A percentile compares a stretch with the other conserved stretches of the same genome.
phyloP scores from a whole-genome alignment of 176 grass and related monocot species.

The Lolium rigidum region DNA sequence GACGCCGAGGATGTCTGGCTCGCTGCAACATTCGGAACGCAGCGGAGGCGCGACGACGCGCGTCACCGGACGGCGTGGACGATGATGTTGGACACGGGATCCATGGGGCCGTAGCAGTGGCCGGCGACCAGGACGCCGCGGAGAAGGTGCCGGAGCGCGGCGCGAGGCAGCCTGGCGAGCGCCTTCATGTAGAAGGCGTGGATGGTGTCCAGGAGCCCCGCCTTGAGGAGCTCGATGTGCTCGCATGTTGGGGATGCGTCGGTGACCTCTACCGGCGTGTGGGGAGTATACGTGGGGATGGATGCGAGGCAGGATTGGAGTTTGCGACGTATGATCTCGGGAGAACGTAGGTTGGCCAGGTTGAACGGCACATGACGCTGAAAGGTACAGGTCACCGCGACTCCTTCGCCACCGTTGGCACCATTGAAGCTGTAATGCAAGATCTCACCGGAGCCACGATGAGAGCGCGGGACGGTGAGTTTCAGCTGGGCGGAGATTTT shows the following conservation, averaged over 20 bases:
- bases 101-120: background rate
- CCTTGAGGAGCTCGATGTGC: background rate
- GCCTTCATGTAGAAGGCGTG: background rate
- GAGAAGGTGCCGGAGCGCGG: background rate
- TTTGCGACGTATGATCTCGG: background rate
- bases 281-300: background rate
- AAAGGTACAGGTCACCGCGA: too few relatives aligned
- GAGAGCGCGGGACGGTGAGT: background rate
- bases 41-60: background rate
- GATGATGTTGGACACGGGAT: constrained; percentile 11
- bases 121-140: background rate
- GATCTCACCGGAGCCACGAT: too few relatives aligned
- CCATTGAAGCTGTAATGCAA: too few relatives aligned
- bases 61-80: background rate
- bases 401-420: too few relatives aligned
- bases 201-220: background rate
- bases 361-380: background rate
- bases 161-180: background rate
- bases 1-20: background rate
- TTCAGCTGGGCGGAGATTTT: background rate
- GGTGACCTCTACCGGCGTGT: background rate
- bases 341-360: background rate
- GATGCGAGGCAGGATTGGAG: background rate
- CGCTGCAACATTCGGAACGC: background rate
- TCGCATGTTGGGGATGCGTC: background rate